These are phyloP conservation scores for Carex kokanica DNA, from an alignment of 176 grass and related monocot species.

Conservation along the genomic window DNA sequence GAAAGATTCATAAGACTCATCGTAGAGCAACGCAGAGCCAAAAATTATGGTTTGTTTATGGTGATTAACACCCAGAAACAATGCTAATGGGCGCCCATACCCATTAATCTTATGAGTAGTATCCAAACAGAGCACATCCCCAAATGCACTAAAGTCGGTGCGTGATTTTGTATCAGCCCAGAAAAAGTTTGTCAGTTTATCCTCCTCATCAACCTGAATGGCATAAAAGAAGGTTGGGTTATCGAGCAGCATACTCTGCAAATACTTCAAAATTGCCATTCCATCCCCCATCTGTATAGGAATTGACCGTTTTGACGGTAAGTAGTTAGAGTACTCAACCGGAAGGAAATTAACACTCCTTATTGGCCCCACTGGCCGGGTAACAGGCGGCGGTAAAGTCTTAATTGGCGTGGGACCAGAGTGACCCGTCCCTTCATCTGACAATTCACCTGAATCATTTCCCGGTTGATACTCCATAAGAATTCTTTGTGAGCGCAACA, in stretches of 20 bases:
- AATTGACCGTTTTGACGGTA: constrained; percentile 73
- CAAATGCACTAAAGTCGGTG: constrained; percentile 72
- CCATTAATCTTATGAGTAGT: constrained; percentile 93
- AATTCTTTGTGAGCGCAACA: constrained; percentile 93
- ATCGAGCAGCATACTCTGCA: constrained; percentile 95
- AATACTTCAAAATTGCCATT: constrained; percentile 84
- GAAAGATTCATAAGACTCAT: constrained; percentile 92
- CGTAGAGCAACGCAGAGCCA: constrained; percentile 88
- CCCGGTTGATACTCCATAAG: constrained; percentile 83
- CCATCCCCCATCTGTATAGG: constrained; percentile 88
- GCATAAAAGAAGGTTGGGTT: constrained; percentile 84
- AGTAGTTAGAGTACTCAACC: constrained; percentile 84
- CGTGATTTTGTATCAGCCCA: constrained; percentile 94
- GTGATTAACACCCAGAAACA: constrained; percentile 93
- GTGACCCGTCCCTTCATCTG: constrained; percentile 26
- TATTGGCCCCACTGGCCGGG: constrained; percentile 67
- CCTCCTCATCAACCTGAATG: constrained; percentile 97
- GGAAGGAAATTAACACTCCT: constrained; percentile 73
- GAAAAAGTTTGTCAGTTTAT: constrained; percentile 94
- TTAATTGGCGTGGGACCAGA: constrained; percentile 21
- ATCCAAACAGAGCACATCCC: constrained; percentile 79
- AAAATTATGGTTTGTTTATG: constrained; percentile 93
- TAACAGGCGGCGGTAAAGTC: constrained; percentile 39
- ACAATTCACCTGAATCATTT: constrained; percentile 26
- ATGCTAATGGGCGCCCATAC: constrained; percentile 78